These are phyloP conservation scores for Diplodia seriata DNA, from an alignment of 2,329 filamentous ascomycete genomes.

Conservation along the genomic window DNA sequence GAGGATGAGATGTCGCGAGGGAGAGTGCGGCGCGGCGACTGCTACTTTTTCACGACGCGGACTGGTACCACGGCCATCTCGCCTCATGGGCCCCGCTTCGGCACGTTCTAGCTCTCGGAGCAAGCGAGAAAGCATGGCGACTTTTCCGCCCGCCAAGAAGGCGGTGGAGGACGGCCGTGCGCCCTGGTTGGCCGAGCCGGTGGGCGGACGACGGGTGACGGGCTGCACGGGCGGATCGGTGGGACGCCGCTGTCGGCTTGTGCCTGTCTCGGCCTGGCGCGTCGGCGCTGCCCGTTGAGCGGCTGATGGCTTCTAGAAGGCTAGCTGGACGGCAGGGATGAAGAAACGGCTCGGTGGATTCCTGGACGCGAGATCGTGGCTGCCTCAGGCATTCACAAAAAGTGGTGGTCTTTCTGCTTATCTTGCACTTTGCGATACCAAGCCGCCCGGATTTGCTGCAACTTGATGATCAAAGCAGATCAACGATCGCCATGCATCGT, in stretches of 20 bases:
- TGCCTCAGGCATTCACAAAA: no score
- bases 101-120: conserved; percentile 13
- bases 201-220: conserved; percentile 6
- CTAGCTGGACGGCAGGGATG: background rate
- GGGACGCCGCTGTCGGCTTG: conserved; percentile 11
- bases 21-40: background rate
- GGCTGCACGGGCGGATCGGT: conserved; percentile 12
- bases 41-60: conserved; percentile 5
- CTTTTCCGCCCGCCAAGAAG: conserved; percentile 24
- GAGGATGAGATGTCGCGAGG: background rate
- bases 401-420: no score
- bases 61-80: background rate
- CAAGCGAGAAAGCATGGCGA: conserved; percentile 18
- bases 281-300: conserved; percentile 22
- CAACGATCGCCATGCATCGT: no score
- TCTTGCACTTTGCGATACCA: no score
- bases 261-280: conserved; percentile 19
- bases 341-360: no score
- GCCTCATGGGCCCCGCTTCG: background rate
- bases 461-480: no score
- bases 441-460: no score
- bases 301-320: conserved; percentile 26
- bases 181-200: conserved; percentile 3
- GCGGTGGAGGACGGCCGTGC: background rate
- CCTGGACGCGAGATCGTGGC: no score